Evolutionary conservation across 2,329 filamentous ascomycete genomes (phyloP).

Genomic region (Trichoderma lentiforme): DNA sequence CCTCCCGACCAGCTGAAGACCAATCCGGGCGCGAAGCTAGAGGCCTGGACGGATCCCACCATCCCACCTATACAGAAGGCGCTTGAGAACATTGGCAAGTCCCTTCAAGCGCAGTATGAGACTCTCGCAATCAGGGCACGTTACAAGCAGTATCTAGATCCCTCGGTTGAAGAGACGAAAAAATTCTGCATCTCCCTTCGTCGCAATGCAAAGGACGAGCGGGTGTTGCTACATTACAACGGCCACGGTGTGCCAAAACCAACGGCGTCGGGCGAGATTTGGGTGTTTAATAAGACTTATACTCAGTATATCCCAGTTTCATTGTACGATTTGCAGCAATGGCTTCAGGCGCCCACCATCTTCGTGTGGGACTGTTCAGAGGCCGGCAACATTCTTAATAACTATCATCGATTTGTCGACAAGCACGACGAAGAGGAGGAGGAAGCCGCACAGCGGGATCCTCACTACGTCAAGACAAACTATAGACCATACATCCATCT

Average conservation of each 20-base stretch:
- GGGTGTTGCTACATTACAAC: slow-evolving; percentile 97
- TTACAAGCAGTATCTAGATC: slow-evolving; percentile 95
- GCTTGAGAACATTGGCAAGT: slow-evolving; percentile 91
- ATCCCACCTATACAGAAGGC: slow-evolving; percentile 76
- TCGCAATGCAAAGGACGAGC: slow-evolving; percentile 90
- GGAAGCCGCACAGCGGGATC: slow-evolving; percentile 71
- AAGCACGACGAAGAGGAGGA: slow-evolving; percentile 90
- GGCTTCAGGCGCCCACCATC: slow-evolving; percentile 91
- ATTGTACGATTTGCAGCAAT: slow-evolving; percentile 89
- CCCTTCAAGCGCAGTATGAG: slow-evolving; percentile 94
- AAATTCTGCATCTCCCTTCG: slow-evolving; percentile 90
- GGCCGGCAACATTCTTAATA: slow-evolving; percentile 90
- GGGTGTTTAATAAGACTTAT: slow-evolving; percentile 99
- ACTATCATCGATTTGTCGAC: slow-evolving; percentile 90
- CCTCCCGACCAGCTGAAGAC: slow-evolving; percentile 97
- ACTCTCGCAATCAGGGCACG: slow-evolving; percentile 91
- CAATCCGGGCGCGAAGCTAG: slow-evolving; percentile 84
- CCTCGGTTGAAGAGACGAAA: slow-evolving; percentile 94
- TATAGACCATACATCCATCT: slow-evolving; percentile 76
- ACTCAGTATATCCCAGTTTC: slow-evolving; percentile 98
- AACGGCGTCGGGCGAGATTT: slow-evolving; percentile 93
- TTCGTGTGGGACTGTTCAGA: slow-evolving; percentile 99
- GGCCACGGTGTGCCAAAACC: slow-evolving; percentile 96
- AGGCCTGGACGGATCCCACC: slow-evolving; percentile 95
- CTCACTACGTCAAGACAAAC: slow-evolving; percentile 75